Evolutionary conservation across 139 green algal species (phyloP).

Genomic region (Auxenochlorella pyrenoidosa): DNA sequence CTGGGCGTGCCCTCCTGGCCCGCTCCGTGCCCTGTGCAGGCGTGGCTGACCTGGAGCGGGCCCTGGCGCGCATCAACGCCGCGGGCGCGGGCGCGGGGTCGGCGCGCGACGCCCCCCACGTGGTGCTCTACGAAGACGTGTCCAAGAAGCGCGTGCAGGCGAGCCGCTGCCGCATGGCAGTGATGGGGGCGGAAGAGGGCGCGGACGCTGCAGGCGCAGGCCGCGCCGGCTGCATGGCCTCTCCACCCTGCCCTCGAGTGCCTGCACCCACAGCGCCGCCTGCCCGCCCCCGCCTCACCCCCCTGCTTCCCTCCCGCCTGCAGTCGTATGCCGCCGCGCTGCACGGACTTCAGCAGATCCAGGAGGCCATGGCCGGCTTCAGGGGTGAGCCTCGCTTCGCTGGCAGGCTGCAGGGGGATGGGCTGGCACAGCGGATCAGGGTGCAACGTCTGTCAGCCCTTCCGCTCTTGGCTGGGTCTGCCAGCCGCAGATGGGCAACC

Average conservation of each 20-base stretch:
- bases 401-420: neutral
- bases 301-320: constrained; percentile 2
- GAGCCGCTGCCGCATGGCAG: neutral
- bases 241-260: too few species aligned
- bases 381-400: constrained; percentile 11
- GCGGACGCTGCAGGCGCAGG: neutral
- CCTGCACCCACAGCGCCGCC: too few species aligned
- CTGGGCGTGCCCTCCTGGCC: too few species aligned
- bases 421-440: neutral
- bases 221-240: too few species aligned
- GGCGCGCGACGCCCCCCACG: constrained; percentile 75
- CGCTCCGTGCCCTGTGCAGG: constrained; percentile 40
- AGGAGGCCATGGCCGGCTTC: constrained; percentile 50
- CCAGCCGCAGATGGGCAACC: too few species aligned
- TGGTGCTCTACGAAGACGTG: constrained; percentile 97
- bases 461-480: too few species aligned
- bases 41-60: constrained; percentile 89
- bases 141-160: constrained; percentile 59
- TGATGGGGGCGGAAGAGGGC: neutral
- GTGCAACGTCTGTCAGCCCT: neutral
- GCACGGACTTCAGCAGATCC: constrained; percentile 61
- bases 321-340: constrained; percentile 74
- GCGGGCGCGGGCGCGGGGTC: constrained; percentile 40
- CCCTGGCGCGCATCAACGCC: constrained; percentile 80
- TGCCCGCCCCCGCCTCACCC: neutral